Evolutionary conservation across 306 rosid species (phyloP), one percentile per base, ranked within the genome.

Genomic region (Coriaria nepalensis): DNA sequence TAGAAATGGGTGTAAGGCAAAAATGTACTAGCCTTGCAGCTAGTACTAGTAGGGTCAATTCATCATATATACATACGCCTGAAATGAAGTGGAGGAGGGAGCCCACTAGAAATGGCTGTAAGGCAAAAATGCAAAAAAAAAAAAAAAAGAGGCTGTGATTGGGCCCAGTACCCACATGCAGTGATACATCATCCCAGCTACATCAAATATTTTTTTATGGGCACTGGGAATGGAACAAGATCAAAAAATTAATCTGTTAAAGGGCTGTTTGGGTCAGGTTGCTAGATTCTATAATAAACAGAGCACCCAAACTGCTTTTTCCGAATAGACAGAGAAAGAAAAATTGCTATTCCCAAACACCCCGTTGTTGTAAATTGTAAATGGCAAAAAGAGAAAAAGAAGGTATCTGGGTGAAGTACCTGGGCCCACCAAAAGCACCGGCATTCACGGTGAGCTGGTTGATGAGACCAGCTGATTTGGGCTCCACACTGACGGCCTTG

Each of bases 401-500:
- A n/a, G 11, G 5, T 44, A 6, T 8, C 11, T 10, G 12, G 6
- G 2, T 6, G 34, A 52, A 0, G 43, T 74, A 90, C 98, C 94
- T 79, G 57, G 94, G 76, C 38, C 79, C 95, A 8, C 94, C 96
- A 44, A 92, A 73, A 37, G 79, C 94, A 13, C 98, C 98, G 49
- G 96, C 74, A 55, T 74, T 69, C 67, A 71, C 43, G 11, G 96
- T 92, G 59, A 92, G 87, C 39, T 75, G 98, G 33, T 92, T 83
- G 35, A 92, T 83, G 36, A 69, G 73, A 10, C 47, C 87, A 13
- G 79, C 98, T 39, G 96, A 68, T 43, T 85, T 82, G 29, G 98
- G 80, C 42, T 76, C 83, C 11, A 82, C 59, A 32, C 96, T 85
- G 4, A 87, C 57, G 44, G 96, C 96, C 52, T 47, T 63, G 0